phyloP scores from a whole-genome alignment of 768 basidiomycete genomes.

The Gymnopilus junonius region DNA sequence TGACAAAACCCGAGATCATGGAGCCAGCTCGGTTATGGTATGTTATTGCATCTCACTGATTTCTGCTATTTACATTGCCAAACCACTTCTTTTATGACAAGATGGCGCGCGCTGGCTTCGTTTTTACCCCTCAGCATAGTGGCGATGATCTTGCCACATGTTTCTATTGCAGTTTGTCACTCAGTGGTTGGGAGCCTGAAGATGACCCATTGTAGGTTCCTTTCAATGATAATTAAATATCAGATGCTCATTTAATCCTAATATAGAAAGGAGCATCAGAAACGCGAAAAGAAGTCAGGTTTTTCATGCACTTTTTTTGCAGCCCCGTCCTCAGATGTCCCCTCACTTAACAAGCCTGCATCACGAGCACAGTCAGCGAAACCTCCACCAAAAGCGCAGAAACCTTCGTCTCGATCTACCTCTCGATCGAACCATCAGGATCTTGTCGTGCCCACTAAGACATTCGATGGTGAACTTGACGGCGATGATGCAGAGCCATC shows the following conservation, averaged over 20 bases:
- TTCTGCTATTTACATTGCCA: background rate
- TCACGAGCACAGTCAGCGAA: constrained; percentile 31
- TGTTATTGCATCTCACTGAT: background rate
- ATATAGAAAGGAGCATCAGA: constrained; percentile 74
- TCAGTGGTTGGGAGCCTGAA: constrained; percentile 85
- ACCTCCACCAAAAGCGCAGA: constrained; percentile 35
- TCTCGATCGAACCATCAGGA: constrained; percentile 39
- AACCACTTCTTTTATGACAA: constrained; percentile 30
- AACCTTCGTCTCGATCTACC: constrained; percentile 31
- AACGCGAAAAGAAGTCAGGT: constrained; percentile 57
- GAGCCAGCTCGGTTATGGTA: constrained; percentile 76
- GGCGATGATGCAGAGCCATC: constrained; percentile 23
- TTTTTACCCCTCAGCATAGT: constrained; percentile 68
- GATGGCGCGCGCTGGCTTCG: constrained; percentile 92
- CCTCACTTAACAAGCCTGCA: constrained; percentile 24
- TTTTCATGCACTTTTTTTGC: constrained; percentile 46
- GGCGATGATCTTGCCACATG: constrained; percentile 86
- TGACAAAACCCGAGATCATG: constrained; percentile 61
- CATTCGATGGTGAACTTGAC: constrained; percentile 41
- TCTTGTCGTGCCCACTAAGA: constrained; percentile 42
- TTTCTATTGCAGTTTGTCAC: constrained; percentile 78
- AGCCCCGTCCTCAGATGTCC: constrained; percentile 20
- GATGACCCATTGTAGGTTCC: constrained; percentile 83
- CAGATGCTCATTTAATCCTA: background rate
- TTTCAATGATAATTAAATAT: background rate